A percentile compares a stretch with the other conserved stretches of the same genome.
These are phyloP conservation scores for Rhodosporidiobolus odoratus DNA, from an alignment of 768 basidiomycete genomes.

Conservation along the genomic window DNA sequence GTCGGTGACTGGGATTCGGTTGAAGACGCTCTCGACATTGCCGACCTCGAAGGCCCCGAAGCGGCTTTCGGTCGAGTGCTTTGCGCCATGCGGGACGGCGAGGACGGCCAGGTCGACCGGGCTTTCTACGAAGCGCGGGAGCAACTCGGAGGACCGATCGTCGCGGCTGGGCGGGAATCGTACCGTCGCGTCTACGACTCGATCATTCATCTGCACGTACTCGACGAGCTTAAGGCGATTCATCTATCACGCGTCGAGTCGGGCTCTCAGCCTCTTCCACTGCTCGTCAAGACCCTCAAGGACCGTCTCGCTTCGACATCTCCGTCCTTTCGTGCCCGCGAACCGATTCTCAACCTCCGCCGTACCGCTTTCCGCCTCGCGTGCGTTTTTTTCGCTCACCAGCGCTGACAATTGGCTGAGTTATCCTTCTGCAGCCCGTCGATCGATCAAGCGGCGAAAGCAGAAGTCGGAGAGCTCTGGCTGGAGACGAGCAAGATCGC, in stretches of 20 bases:
- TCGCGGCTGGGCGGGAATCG: slow-evolving; percentile 69
- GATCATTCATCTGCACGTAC: slow-evolving; percentile 72
- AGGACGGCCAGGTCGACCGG: slow-evolving; percentile 52
- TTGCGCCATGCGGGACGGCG: slow-evolving; percentile 64
- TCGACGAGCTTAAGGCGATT: slow-evolving; percentile 72
- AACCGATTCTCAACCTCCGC: slow-evolving; percentile 82
- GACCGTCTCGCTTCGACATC: slow-evolving; percentile 68
- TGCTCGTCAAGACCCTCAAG: slow-evolving; percentile 50
- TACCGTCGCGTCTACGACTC: slow-evolving; percentile 86
- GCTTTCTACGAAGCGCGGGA: slow-evolving; percentile 63
- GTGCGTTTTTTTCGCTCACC: slow-evolving; percentile 47
- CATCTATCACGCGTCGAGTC: slow-evolving; percentile 14
- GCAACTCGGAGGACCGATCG: slow-evolving; percentile 71
- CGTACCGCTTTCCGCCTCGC: slow-evolving; percentile 71
- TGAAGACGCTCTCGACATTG: slow-evolving; percentile 50
- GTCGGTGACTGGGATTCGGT: slow-evolving; percentile 89
- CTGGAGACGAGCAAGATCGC: slow-evolving; percentile 91
- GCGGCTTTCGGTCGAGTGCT: slow-evolving; percentile 72
- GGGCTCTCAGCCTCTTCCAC: slow-evolving; percentile 47
- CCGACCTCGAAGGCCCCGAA: slow-evolving; percentile 52
- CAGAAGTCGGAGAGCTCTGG: slow-evolving; percentile 71
- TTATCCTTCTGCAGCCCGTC: neutral
- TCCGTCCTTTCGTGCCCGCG: slow-evolving; percentile 80
- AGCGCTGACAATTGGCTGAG: neutral
- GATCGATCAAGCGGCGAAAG: slow-evolving; percentile 3